Evolutionary conservation across 495 filamentous ascomycete species (phyloP), one percentile per base, ranked within the genome.

Genomic region (Cladorrhinum samala): DNA sequence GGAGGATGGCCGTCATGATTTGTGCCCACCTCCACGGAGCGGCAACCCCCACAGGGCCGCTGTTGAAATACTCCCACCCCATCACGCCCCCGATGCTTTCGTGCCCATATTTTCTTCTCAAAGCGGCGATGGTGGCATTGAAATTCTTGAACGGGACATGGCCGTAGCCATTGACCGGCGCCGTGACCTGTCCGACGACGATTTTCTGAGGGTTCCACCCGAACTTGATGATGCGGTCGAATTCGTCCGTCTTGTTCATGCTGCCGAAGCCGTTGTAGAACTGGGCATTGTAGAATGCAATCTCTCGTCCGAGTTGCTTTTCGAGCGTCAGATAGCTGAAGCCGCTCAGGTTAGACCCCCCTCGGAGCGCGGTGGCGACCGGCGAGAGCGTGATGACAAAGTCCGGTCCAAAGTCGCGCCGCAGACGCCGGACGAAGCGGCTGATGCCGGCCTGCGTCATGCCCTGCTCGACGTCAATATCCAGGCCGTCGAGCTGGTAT

Each of bases 51-150:
- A 83, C 83, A 0, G 84, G 84, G 40, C 75, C 59, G 1, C 78
- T 74, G 68, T 90, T 90, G 63, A 86, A 92, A 58, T 89, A 94
- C 64, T 92, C 89, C 89, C 89, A 94, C 2, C 89, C 88, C 83
- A 87, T 87, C 0, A 91, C 81, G 1, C 89, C 88, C 7, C 88
- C 89, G 64, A 92, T 90, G 23, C 72, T 72, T 2, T 33, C 11
- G 5, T 33, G 27, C 11, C 79, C 77, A 51, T 79, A 87, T 52
- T 59, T 60, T 13, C 67, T 68, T 36, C 75, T 64, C 36, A 80
- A 58, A 58, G 83, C 55, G 7, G 56, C 52, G 1, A 77, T 65
- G 38, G 83, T 66, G 2, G 72, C 63, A 20, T 63, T 63, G 45
- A 71, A 46, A 5, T 58, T 50, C 54, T 55, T 71, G 40, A 57